Percentiles rank a stretch among this genome's conserved stretches.
These are phyloP conservation scores for Hypoxylon sp. DNA, from an alignment of 2,329 filamentous ascomycete species.

Conservation along the genomic window DNA sequence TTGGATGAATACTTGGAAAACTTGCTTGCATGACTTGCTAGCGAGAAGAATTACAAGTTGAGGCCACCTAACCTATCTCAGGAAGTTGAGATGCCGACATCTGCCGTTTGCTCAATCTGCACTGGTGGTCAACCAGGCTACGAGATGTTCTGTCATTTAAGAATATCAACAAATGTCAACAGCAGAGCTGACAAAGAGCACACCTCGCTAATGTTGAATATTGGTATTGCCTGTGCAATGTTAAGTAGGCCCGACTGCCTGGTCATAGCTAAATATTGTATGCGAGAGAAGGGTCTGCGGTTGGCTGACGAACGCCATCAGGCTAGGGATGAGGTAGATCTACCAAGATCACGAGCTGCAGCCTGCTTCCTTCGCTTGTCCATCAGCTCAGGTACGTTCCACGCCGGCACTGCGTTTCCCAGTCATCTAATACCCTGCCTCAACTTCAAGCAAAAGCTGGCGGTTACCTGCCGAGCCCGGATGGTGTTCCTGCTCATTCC, in stretches of 20 bases:
- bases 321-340: background rate
- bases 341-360: background rate
- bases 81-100: too few species aligned
- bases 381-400: background rate
- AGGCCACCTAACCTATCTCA: too few species aligned
- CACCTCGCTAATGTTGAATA: background rate
- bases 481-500: background rate
- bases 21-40: too few species aligned
- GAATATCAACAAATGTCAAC: background rate
- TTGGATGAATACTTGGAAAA: too few species aligned
- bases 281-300: background rate
- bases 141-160: background rate
- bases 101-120: background rate
- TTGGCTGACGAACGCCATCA: background rate
- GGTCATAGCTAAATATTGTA: background rate
- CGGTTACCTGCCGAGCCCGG: too few species aligned
- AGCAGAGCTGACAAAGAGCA: background rate
- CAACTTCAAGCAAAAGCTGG: slow-evolving; percentile 1
- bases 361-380: background rate
- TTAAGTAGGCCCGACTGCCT: too few species aligned
- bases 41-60: too few species aligned
- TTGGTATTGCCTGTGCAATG: too few species aligned
- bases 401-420: slow-evolving; percentile 11
- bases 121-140: background rate
- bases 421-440: slow-evolving; percentile 11